phyloP scores from a whole-genome alignment of 2,329 filamentous ascomycete species.

The Verticillium longisporum region DNA sequence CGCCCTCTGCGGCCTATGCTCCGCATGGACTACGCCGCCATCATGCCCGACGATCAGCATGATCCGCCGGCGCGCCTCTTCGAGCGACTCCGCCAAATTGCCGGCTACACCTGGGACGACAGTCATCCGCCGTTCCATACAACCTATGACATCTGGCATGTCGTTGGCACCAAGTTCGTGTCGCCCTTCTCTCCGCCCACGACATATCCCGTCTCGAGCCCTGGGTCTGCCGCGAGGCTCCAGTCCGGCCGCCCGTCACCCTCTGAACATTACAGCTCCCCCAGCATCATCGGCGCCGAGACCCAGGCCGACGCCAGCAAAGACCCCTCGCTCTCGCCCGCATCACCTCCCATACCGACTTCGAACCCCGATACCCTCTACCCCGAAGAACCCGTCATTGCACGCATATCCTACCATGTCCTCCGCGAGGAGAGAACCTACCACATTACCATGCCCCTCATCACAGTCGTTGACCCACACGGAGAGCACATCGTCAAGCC shows the following conservation, averaged over 20 bases:
- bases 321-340: constrained; percentile 29
- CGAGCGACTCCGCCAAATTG: constrained; percentile 65
- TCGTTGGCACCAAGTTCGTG: constrained; percentile 56
- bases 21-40: constrained; percentile 45
- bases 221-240: constrained; percentile 33
- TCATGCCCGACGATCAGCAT: constrained; percentile 46
- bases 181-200: constrained; percentile 41
- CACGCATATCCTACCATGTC: constrained; percentile 74
- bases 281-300: constrained; percentile 18
- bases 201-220: constrained; percentile 34
- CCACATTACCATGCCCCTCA: constrained; percentile 70
- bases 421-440: constrained; percentile 82
- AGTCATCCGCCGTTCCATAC: constrained; percentile 49
- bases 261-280: constrained; percentile 30
- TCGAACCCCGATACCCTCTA: constrained; percentile 43
- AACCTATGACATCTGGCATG: constrained; percentile 87
- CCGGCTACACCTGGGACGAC: constrained; percentile 73
- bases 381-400: constrained; percentile 63
- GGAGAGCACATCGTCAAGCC: constrained; percentile 73
- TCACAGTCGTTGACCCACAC: constrained; percentile 62
- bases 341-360: constrained; percentile 24
- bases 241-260: constrained; percentile 36
- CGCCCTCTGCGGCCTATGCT: constrained; percentile 7
- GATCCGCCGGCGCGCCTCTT: constrained; percentile 63
- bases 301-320: constrained; percentile 26